phyloP scores from a whole-genome alignment of 306 rosid genomes.

The Prunus campanulata region DNA sequence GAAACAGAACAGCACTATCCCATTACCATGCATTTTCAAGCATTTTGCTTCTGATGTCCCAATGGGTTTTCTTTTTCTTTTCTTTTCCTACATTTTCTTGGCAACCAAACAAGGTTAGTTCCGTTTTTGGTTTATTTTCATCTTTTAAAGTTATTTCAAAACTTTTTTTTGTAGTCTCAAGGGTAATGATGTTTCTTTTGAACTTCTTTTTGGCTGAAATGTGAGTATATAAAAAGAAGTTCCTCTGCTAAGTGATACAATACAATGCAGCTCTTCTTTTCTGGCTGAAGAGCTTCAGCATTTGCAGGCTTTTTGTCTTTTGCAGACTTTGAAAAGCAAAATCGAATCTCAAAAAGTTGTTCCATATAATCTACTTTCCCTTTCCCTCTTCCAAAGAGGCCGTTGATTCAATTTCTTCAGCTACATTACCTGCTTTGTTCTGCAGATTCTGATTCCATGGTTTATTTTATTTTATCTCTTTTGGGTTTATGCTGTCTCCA shows the following conservation, averaged over 20 bases:
- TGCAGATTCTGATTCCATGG: slow-evolving; percentile 12
- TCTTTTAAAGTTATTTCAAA: background rate
- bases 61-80: background rate
- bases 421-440: slow-evolving; percentile 37
- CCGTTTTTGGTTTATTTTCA: background rate
- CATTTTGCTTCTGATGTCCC: background rate
- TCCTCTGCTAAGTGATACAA: slow-evolving; percentile 16
- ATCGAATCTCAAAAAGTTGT: slow-evolving; percentile 42
- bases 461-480: slow-evolving; percentile 9
- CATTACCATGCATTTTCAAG: background rate
- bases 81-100: slow-evolving; percentile 23
- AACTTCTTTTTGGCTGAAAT: slow-evolving; percentile 28
- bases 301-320: slow-evolving; percentile 42
- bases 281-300: slow-evolving; percentile 41
- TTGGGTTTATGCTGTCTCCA: slow-evolving; percentile 22
- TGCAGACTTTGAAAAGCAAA: slow-evolving; percentile 26
- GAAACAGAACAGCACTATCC: background rate
- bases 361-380: slow-evolving; percentile 27
- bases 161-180: background rate
- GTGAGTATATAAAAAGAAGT: background rate
- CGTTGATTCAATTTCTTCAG: slow-evolving; percentile 5
- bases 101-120: slow-evolving; percentile 4
- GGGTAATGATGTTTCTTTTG: slow-evolving; percentile 41
- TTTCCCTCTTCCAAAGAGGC: slow-evolving; percentile 13
- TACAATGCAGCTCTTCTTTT: slow-evolving; percentile 21